phyloP scores from a whole-genome alignment of 1,139 yeast species.

The Kurtzmaniella quercitrusa region DNA sequence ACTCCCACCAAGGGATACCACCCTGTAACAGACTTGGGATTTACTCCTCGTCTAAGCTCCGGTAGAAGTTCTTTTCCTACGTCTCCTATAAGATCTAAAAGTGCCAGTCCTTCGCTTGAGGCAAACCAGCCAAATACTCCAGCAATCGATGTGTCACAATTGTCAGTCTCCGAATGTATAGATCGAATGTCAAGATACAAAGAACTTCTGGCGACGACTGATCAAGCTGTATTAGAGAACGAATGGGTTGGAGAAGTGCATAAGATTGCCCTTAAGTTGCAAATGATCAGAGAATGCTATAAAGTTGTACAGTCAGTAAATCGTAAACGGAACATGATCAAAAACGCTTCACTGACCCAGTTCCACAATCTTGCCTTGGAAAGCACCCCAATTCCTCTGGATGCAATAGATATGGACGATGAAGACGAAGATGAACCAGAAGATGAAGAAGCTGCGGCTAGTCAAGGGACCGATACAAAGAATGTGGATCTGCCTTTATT shows the following conservation, averaged over 20 bases:
- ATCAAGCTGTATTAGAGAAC: conserved; percentile 9
- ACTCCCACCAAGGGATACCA: background rate
- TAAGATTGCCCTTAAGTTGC: conserved; percentile 25
- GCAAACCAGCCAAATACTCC: background rate
- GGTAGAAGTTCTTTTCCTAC: background rate
- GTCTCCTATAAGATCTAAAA: background rate
- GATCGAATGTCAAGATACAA: conserved; percentile 5
- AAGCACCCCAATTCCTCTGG: conserved; percentile 3
- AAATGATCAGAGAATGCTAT: conserved; percentile 28
- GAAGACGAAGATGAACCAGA: conserved; percentile 4
- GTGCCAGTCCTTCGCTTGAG: background rate
- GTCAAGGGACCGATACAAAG: background rate
- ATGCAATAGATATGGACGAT: conserved; percentile 1
- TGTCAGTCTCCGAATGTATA: conserved; percentile 4
- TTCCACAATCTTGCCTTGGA: background rate
- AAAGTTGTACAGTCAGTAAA: conserved; percentile 23
- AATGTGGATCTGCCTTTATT: background rate
- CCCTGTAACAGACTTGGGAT: background rate
- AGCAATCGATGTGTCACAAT: background rate
- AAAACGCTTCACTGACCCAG: background rate
- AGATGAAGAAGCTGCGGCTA: background rate
- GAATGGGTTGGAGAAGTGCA: conserved; percentile 25
- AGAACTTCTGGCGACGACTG: background rate
- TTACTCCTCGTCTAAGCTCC: background rate
- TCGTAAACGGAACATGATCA: conserved; percentile 10